Evolutionary conservation across 2,329 filamentous ascomycete species (phyloP).

Genomic region (Botrytis medusae): DNA sequence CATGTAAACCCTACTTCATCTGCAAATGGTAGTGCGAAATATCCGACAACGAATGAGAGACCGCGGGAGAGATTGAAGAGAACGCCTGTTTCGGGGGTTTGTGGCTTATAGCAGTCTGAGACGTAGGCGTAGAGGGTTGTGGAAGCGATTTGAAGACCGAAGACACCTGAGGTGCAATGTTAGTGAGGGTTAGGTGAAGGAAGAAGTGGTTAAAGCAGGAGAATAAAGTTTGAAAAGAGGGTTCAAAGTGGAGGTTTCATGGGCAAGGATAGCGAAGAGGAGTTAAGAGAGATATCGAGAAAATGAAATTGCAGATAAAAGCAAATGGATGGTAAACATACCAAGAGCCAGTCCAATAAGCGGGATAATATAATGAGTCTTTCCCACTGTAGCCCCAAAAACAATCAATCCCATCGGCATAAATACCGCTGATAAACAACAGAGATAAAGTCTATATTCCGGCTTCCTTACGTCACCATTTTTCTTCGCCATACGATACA

Average conservation of each 20-base stretch:
- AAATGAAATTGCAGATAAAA: background rate
- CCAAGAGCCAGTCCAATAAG: conserved; percentile 34
- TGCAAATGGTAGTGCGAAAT: conserved; percentile 34
- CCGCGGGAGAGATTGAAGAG: conserved; percentile 36
- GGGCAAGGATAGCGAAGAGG: background rate
- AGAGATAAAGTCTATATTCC: conserved; percentile 36
- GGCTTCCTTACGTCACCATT: conserved; percentile 33
- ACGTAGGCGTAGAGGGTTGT: conserved; percentile 37
- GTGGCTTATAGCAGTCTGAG: conserved; percentile 36
- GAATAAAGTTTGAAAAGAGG: conserved; percentile 33
- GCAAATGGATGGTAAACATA: background rate
- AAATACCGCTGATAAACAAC: conserved; percentile 32
- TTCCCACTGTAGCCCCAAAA: conserved; percentile 35
- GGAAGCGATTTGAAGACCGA: conserved; percentile 36
- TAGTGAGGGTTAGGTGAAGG: background rate
- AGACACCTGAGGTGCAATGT: conserved; percentile 24
- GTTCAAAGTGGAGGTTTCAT: background rate
- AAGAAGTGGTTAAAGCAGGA: background rate
- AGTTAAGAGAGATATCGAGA: background rate
- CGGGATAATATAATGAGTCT: conserved; percentile 28
- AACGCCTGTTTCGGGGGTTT: conserved; percentile 35
- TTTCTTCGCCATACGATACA: conserved; percentile 29
- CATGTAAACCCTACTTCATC: conserved; percentile 28
- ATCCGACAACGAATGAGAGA: conserved; percentile 35
- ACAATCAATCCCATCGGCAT: conserved; percentile 37